A percentile compares a stretch with the other conserved stretches of the same genome.
Evolutionary conservation across 2,329 filamentous ascomycete species (phyloP).

Genomic region (Fusarium buxicola): DNA sequence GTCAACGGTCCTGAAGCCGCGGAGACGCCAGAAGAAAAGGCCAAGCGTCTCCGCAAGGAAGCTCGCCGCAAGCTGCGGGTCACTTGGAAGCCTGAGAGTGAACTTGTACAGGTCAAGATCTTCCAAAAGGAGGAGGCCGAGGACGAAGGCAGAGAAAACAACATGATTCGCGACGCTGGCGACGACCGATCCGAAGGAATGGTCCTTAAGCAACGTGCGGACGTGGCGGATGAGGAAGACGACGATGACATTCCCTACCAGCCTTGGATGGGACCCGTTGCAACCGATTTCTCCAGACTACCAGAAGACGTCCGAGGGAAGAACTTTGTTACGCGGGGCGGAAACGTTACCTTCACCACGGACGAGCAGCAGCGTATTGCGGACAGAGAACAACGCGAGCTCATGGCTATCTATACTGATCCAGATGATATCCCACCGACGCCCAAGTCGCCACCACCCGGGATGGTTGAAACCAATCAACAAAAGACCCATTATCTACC

Average conservation of each 20-base stretch:
- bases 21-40: slow-evolving; percentile 76
- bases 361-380: slow-evolving; percentile 67
- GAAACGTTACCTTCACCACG: slow-evolving; percentile 62
- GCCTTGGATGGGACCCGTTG: slow-evolving; percentile 63
- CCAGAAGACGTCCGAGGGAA: slow-evolving; percentile 59
- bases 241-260: slow-evolving; percentile 67
- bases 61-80: slow-evolving; percentile 77
- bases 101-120: slow-evolving; percentile 73
- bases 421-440: slow-evolving; percentile 66
- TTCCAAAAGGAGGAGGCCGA: slow-evolving; percentile 80
- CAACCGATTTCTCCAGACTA: slow-evolving; percentile 61
- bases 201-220: slow-evolving; percentile 68
- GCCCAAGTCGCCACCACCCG: slow-evolving; percentile 64
- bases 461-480: slow-evolving; percentile 42
- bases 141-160: slow-evolving; percentile 73
- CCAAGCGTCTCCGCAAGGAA: slow-evolving; percentile 78
- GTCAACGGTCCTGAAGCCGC: slow-evolving; percentile 59
- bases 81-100: slow-evolving; percentile 74
- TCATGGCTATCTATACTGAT: slow-evolving; percentile 71
- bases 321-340: slow-evolving; percentile 66
- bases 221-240: slow-evolving; percentile 65
- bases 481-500: slow-evolving; percentile 53
- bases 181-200: slow-evolving; percentile 81
- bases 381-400: slow-evolving; percentile 67
- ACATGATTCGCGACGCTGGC: slow-evolving; percentile 76